These are phyloP conservation scores for Populus nigra DNA, from an alignment of 345 rosid genomes.

Conservation along the genomic window DNA sequence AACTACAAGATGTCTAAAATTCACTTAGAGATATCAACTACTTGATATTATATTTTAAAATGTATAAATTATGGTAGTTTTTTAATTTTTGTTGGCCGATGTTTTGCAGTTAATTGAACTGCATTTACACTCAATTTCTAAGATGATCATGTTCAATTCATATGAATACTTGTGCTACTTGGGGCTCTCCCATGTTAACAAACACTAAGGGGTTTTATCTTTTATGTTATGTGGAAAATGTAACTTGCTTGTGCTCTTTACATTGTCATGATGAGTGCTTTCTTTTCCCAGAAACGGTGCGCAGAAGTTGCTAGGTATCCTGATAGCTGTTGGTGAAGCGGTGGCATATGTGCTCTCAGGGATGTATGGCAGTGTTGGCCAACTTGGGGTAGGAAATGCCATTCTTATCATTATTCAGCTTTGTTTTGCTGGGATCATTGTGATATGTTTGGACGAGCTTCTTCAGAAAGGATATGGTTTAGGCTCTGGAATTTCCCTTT, in stretches of 20 bases:
- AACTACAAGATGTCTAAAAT: neutral
- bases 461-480: constrained; percentile 82
- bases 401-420: constrained; percentile 74
- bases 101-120: neutral
- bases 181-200: neutral
- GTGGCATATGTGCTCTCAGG: constrained; percentile 83
- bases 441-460: constrained; percentile 78
- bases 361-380: constrained; percentile 76
- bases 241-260: neutral
- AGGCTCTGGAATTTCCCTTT: constrained; percentile 84
- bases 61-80: neutral
- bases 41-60: neutral
- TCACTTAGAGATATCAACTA: neutral
- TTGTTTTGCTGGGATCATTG: constrained; percentile 79
- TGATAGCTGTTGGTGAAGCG: constrained; percentile 79
- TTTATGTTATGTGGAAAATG: neutral
- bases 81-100: neutral
- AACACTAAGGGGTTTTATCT: neutral
- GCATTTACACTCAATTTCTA: neutral
- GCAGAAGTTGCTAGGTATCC: constrained; percentile 72
- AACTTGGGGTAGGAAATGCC: constrained; percentile 83
- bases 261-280: constrained; percentile 2
- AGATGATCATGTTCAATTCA: neutral
- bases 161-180: neutral
- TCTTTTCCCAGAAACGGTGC: constrained; percentile 62